Evolutionary conservation across 1,139 yeast genomes (phyloP), one percentile per base, ranked within the genome.

Genomic region (Zygosaccharomyces sapae): DNA sequence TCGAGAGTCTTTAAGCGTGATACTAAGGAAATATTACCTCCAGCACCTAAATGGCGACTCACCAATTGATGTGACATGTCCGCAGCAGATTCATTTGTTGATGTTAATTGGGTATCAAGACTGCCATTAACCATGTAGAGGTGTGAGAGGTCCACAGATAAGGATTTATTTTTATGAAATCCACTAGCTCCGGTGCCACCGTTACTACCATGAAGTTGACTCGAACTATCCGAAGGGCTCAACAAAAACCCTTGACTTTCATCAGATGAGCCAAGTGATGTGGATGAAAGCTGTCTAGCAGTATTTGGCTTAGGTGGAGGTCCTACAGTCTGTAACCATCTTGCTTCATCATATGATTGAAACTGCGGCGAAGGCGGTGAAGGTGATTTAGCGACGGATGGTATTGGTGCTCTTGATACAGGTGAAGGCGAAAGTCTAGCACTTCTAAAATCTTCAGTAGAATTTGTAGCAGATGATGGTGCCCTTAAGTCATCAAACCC

Each of bases 1-100:
- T 90, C 96, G 53, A 92, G 80, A 6, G 97, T 88, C 63, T 86
- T 82, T 67, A 86, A 80, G 54, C 95, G 75, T 9, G 97, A 94
- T 61, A 88, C 69, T 54, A 88, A 72, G 27, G 53, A 48, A 1
- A 58, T 40, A 20, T 51, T 67, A 61, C 41, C 71, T 55, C 77
- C 75, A 35, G 70, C 70, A 3, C 86, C 86, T 51, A 83, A 67
- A 57, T 79, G 78, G 55, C 74, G 80, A 48, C 63, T 65, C 42
- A 70, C 62, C 52, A 66, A 48, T 47, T 63, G 64, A 39, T 71
- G 73, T 1, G 74, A 67, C 22, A 62, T 56, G 53, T 67, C 72
- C 1, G 71, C 69, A n/a, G 65, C 59, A n/a, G 63, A 59, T 52
- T 69, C 73, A 46, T 66, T 69, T 0, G 73, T 68, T 13, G 69